These are phyloP conservation scores for Chytriomyces hyalinus DNA, from an alignment of 192 early-diverging fungal species.

Conservation along the genomic window DNA sequence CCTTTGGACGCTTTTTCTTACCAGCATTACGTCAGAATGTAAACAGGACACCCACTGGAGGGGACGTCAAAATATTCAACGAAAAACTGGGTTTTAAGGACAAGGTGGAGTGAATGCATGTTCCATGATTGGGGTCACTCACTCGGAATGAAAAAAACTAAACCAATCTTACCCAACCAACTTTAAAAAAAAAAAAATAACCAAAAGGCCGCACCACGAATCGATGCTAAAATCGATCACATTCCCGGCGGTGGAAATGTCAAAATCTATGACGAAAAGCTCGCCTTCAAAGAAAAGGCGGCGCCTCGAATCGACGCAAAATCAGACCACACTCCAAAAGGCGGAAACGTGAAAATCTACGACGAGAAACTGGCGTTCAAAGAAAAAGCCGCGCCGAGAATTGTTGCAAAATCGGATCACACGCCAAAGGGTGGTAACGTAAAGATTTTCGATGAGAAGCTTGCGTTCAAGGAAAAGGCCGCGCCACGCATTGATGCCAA, in stretches of 20 bases:
- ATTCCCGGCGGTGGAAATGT: not conserved
- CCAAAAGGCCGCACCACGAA: slow-evolving; percentile 13
- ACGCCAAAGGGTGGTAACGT: not conserved
- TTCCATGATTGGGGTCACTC: too few species aligned
- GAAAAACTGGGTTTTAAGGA: slow-evolving; percentile 34
- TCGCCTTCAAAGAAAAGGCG: slow-evolving; percentile 18
- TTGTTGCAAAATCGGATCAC: slow-evolving; percentile 2
- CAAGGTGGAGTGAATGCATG: not conserved
- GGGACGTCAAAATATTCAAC: slow-evolving; percentile 26
- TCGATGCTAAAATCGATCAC: slow-evolving; percentile 16
- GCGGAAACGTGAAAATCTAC: slow-evolving; percentile 29
- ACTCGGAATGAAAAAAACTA: too few species aligned
- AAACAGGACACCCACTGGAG: slow-evolving; percentile 8
- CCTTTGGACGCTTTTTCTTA: not conserved
- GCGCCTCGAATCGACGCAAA: slow-evolving; percentile 27
- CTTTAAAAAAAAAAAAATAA: not conserved
- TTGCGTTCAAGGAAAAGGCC: slow-evolving; percentile 24
- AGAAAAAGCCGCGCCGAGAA: slow-evolving; percentile 28
- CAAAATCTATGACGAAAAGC: slow-evolving; percentile 21
- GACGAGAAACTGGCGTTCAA: slow-evolving; percentile 37
- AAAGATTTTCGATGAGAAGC: slow-evolving; percentile 21
- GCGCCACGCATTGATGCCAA: slow-evolving; percentile 21
- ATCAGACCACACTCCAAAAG: not conserved
- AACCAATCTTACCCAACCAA: not conserved
- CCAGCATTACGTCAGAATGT: slow-evolving; percentile 12